Evolutionary conservation across 1,284 basidiomycete species (phyloP), one percentile per base, ranked within the genome.

Genomic region (Apiotrichum gracile): DNA sequence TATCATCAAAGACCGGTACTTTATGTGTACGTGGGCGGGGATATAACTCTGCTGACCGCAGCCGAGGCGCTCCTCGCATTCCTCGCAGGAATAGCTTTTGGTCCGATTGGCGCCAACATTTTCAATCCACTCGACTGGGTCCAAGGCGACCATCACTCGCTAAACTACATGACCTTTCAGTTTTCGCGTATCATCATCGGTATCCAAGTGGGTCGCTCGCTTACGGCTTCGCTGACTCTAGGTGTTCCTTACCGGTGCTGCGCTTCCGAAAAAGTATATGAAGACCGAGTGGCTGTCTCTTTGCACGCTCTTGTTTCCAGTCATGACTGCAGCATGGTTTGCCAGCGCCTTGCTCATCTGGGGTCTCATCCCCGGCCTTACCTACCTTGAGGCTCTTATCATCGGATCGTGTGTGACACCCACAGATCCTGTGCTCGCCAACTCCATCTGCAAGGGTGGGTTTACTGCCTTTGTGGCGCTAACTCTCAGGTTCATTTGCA

Each of bases 221-320:
- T n/a, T n/a, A n/a, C n/a, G n/a, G n/a, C n/a, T n/a, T n/a, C n/a
- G n/a, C n/a, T n/a, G n/a, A n/a, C n/a, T n/a, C n/a, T n/a, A n/a
- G n/a, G n/a, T 98, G 3, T 94, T 98, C 66, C 92, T 94, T 31
- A 91, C 97, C 52, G 94, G 94, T 5, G 93, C 97, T 38, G 86
- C 93, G 61, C 77, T 96, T 56, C 91, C 91, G 12, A 92, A 91
- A 75, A 71, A 70, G 3, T 97, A 97, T 73, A 86, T 97, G 77
- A 77, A 80, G 31, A 81, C 82, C 29, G 91, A 97, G 70, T 93
- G 90, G 88, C 83, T 81, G 61, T 89, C 87, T 60, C 73, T 97
- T 5, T 79, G 85, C 49, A 88, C 90, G 64, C 79, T 98, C 0
- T 79, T 98, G 9, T 82, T 83, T 12, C 90, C 91, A 4, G 83